A percentile compares a stretch with the other conserved stretches of the same genome.
phyloP scores from a whole-genome alignment of 2,329 filamentous ascomycete genomes.

The Penicillium nordicum region DNA sequence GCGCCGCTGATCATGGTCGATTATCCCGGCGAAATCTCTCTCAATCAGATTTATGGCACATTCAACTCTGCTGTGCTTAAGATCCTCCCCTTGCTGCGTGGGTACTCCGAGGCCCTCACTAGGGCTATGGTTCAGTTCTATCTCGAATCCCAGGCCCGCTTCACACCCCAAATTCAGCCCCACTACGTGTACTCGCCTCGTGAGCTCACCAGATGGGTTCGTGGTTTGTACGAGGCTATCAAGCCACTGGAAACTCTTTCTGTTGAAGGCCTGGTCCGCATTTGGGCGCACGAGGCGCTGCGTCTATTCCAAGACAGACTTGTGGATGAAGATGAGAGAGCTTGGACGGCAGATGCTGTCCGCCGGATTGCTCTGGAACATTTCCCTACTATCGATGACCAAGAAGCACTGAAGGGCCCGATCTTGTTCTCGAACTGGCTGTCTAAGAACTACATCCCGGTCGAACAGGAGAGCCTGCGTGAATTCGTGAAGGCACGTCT shows the following conservation, averaged over 20 bases:
- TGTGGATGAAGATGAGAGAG: constrained; percentile 86
- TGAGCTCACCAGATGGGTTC: constrained; percentile 96
- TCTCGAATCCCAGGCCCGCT: constrained; percentile 86
- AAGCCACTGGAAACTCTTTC: constrained; percentile 82
- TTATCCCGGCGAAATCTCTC: constrained; percentile 91
- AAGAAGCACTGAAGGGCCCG: constrained; percentile 81
- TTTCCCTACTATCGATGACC: constrained; percentile 93
- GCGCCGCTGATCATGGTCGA: constrained; percentile 99
- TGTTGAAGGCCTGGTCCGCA: constrained; percentile 86
- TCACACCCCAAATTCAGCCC: constrained; percentile 94
- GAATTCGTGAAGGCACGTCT: constrained; percentile 97
- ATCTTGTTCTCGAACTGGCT: constrained; percentile 99
- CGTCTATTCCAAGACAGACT: constrained; percentile 96
- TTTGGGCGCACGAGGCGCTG: constrained; percentile 97
- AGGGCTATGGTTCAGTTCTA: constrained; percentile 98
- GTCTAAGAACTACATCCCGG: constrained; percentile 96
- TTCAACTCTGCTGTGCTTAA: constrained; percentile 97
- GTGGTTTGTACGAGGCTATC: constrained; percentile 95
- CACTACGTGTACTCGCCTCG: constrained; percentile 99
- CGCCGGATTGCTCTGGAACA: constrained; percentile 80
- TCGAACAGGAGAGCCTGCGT: constrained; percentile 88
- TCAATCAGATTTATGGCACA: constrained; percentile 96
- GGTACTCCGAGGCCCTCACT: constrained; percentile 89
- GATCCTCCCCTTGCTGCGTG: constrained; percentile 89
- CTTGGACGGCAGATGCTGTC: constrained; percentile 90